Conservation (phyloP, 2,329 filamentous ascomycete genomes). For the Acrocalymma vagum region DNA sequence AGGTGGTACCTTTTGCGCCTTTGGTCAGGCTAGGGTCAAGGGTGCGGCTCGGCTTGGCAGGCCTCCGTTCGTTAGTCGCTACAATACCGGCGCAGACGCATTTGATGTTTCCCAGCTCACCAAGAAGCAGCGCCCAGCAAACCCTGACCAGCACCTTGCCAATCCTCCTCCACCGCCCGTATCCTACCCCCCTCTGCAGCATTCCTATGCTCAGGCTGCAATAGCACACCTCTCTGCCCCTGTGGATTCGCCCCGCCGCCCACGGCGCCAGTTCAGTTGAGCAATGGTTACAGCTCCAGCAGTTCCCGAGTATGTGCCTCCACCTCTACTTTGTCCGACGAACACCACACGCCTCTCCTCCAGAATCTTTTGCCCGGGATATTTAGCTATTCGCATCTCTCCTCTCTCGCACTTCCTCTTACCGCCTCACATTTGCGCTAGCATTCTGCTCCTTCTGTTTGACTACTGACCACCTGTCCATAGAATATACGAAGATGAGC, state of each 20-base stretch:
- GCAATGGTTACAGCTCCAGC: constrained; percentile 53
- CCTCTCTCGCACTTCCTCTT: too few species aligned
- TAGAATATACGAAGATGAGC: constrained; percentile 92
- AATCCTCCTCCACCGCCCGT: constrained; percentile 16
- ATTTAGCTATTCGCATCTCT: too few species aligned
- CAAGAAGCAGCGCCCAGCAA: too few species aligned
- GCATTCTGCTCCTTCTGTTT: constrained; percentile 3
- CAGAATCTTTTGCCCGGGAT: not conserved
- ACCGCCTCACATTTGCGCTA: not conserved
- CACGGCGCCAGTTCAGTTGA: constrained; percentile 36
- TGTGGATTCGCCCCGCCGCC: constrained; percentile 17
- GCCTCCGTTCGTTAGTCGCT: too few species aligned
- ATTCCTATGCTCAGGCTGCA: constrained; percentile 16
- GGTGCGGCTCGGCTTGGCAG: too few species aligned
- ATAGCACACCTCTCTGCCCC: constrained; percentile 9
- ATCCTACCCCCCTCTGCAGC: constrained; percentile 11
- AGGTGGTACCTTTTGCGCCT: too few species aligned
- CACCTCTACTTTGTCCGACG: constrained; percentile 20
- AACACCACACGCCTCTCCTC: not conserved
- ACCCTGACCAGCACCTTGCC: constrained; percentile 12
- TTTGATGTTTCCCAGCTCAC: constrained; percentile 17
- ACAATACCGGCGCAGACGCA: too few species aligned
- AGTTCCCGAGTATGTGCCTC: constrained; percentile 51
- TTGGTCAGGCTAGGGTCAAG: too few species aligned
- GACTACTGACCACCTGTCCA: constrained; percentile 12